Evolutionary conservation across 352 stramenopile species (phyloP).

Genomic region (Poterioochromonas sp.): DNA sequence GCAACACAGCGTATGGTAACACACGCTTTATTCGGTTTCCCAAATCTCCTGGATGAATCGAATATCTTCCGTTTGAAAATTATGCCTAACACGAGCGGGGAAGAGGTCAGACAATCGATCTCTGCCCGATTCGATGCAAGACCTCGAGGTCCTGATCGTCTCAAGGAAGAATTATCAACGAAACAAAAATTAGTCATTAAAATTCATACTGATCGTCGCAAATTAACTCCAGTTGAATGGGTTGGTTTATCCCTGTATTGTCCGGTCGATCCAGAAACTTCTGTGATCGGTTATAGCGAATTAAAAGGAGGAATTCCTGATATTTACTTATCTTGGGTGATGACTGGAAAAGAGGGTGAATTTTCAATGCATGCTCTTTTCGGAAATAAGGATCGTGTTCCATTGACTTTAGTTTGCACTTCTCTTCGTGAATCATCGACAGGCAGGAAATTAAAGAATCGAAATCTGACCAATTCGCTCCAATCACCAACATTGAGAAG

Average conservation of each 20-base stretch:
- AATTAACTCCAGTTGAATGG: neutral
- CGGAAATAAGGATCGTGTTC: constrained; percentile 1
- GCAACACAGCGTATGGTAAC: constrained; percentile 21
- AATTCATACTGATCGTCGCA: neutral
- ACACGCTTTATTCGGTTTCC: neutral
- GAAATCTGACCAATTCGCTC: too few relatives aligned
- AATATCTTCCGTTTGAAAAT: too few relatives aligned
- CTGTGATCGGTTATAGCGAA: neutral
- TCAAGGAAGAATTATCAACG: too few relatives aligned
- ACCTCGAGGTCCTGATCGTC: neutral
- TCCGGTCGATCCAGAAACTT: neutral
- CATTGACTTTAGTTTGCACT: neutral
- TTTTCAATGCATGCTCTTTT: neutral
- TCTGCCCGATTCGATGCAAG: neutral
- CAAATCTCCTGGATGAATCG: too few relatives aligned
- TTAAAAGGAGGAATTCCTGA: neutral
- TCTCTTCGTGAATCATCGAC: too few relatives aligned
- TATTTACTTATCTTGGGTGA: neutral
- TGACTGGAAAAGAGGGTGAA: neutral
- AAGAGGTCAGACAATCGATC: neutral
- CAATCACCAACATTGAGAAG: too few relatives aligned
- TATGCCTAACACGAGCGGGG: too few relatives aligned
- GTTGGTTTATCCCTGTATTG: neutral
- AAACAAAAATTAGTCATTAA: neutral
- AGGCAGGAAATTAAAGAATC: too few relatives aligned